phyloP scores from a whole-genome alignment of 768 basidiomycete genomes.

The Lactarius psammicola region DNA sequence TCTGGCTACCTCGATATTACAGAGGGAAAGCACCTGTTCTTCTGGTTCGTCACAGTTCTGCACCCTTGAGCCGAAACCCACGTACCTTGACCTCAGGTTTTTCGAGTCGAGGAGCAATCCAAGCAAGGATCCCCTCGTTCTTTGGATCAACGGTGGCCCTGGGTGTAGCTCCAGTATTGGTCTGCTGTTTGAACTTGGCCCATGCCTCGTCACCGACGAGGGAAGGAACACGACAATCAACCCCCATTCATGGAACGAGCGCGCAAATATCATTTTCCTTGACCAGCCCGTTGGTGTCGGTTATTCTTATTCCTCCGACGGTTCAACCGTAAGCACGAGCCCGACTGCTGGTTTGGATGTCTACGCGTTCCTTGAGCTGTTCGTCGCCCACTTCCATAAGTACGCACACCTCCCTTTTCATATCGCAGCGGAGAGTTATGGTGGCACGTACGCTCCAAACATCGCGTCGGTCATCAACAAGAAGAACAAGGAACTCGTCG shows the following conservation, averaged over 20 bases:
- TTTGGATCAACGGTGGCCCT: slow-evolving; percentile 86
- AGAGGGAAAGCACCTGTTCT: slow-evolving; percentile 56
- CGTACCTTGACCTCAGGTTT: slow-evolving; percentile 54
- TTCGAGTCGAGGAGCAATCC: slow-evolving; percentile 82
- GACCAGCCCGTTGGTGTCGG: slow-evolving; percentile 87
- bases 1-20: slow-evolving; percentile 59
- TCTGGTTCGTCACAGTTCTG: slow-evolving; percentile 43
- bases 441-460: slow-evolving; percentile 74
- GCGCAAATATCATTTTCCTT: slow-evolving; percentile 76
- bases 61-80: background rate
- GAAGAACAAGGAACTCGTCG: slow-evolving; percentile 61
- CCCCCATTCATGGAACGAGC: slow-evolving; percentile 79
- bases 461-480: slow-evolving; percentile 81
- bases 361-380: slow-evolving; percentile 78
- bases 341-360: slow-evolving; percentile 91
- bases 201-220: slow-evolving; percentile 24
- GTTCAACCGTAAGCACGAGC: slow-evolving; percentile 70
- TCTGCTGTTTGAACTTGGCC: slow-evolving; percentile 29
- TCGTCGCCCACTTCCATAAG: slow-evolving; percentile 72
- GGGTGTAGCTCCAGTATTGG: slow-evolving; percentile 37
- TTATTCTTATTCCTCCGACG: slow-evolving; percentile 79
- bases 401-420: slow-evolving; percentile 73
- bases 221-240: slow-evolving; percentile 70
- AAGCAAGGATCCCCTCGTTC: slow-evolving; percentile 71
- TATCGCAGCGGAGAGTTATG: slow-evolving; percentile 77